Conservation (phyloP, 257 asterid species). For the Ophiorrhiza pumila region DNA sequence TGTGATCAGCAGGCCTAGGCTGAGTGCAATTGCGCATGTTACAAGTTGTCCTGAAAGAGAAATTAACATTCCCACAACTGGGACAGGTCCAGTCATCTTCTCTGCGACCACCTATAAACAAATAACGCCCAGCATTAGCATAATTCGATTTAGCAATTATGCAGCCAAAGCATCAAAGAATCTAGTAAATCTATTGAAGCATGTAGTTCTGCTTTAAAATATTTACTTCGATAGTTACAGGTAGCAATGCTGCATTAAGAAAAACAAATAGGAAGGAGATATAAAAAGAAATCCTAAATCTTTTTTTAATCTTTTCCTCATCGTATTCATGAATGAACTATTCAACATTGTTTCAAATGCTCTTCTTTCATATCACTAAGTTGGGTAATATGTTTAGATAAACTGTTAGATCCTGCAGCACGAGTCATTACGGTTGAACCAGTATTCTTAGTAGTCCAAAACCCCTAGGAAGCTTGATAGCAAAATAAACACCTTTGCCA, state of each 20-base stretch:
- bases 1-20: constrained; percentile 87
- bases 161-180: background rate
- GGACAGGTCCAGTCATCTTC: constrained; percentile 98
- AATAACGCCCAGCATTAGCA: constrained; percentile 17
- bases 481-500: background rate
- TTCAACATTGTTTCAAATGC: background rate
- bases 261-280: background rate
- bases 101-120: constrained; percentile 71
- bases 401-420: background rate
- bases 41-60: constrained; percentile 86
- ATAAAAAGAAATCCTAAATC: background rate
- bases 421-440: background rate
- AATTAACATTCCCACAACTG: constrained; percentile 86
- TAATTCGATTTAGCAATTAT: background rate
- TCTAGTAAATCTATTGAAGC: background rate
- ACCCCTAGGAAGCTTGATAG: background rate
- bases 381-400: background rate
- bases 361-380: background rate
- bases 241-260: background rate
- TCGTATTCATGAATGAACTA: background rate
- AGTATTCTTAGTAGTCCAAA: no score
- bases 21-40: constrained; percentile 90
- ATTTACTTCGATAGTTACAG: background rate
- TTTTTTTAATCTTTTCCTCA: background rate
- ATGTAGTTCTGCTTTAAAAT: background rate